A percentile compares a stretch with the other conserved stretches of the same genome.
phyloP scores from a whole-genome alignment of 768 basidiomycete genomes.

The Cyathus striatus region DNA sequence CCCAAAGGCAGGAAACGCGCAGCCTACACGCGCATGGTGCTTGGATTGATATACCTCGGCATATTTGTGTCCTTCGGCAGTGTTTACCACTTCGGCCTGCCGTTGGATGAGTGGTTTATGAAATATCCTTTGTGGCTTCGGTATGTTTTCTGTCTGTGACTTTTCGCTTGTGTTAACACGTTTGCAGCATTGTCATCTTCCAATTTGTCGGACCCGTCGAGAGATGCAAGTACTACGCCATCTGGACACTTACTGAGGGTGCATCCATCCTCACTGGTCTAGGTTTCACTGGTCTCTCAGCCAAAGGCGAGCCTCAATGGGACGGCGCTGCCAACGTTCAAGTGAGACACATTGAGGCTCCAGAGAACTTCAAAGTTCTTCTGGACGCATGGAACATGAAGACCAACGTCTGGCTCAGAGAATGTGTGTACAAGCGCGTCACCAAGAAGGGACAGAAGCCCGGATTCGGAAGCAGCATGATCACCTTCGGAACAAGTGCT shows the following conservation, averaged over 20 bases:
- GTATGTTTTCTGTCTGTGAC: slow-evolving; percentile 35
- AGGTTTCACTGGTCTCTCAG: slow-evolving; percentile 82
- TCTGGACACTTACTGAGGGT: slow-evolving; percentile 95
- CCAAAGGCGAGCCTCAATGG: slow-evolving; percentile 77
- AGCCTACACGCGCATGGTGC: slow-evolving; percentile 77
- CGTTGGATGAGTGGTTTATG: slow-evolving; percentile 57
- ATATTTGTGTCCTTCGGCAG: slow-evolving; percentile 63
- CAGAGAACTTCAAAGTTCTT: slow-evolving; percentile 85
- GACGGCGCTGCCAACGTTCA: slow-evolving; percentile 88
- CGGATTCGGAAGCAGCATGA: slow-evolving; percentile 83
- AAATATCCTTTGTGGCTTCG: slow-evolving; percentile 35
- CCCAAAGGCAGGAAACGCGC: slow-evolving; percentile 86
- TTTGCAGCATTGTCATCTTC: slow-evolving; percentile 52
- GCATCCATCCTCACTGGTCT: slow-evolving; percentile 91
- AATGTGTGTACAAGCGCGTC: slow-evolving; percentile 96
- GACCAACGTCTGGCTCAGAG: slow-evolving; percentile 94
- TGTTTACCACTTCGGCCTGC: slow-evolving; percentile 52
- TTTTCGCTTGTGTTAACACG: slow-evolving; percentile 2
- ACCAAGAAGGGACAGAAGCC: slow-evolving; percentile 92
- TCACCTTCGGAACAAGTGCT: slow-evolving; percentile 93
- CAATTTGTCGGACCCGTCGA: slow-evolving; percentile 80
- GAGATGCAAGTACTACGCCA: slow-evolving; percentile 88
- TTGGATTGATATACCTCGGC: slow-evolving; percentile 74
- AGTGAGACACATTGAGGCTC: slow-evolving; percentile 73
- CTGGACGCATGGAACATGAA: slow-evolving; percentile 97